Base-by-base conservation (phyloP, 345 rosid species). In the Hypericum perforatum region DNA sequence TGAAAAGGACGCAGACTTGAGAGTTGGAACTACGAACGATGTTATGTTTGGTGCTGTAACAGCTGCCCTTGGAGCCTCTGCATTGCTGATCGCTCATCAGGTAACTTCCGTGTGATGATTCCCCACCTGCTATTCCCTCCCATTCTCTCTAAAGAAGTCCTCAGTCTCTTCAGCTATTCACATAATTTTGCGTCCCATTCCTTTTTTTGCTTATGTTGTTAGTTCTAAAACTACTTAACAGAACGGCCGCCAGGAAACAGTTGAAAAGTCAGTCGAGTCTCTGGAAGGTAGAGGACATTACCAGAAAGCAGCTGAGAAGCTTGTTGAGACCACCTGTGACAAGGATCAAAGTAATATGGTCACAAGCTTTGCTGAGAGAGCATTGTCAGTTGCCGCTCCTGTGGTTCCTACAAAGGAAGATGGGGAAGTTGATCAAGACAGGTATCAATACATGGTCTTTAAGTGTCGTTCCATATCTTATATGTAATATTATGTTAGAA, bases 21-120 rank as follows among this genome's bases (percentile, higher is more conserved):
- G 70, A 53, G 67, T 42, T 66, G 52, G 60, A 43, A 62, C 57
- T 37, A 82, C 60, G 58, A 80, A 71, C 12, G 54, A 55, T 63
- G 78, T 80, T 50, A 76, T 87, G 94, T 84, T 73, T 61, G 94
- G 96, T 71, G 90, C 91, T 63, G 71, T 85, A 49, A 79, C 88
- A 46, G 95, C 90, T 70, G 98, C 98, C 56, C 61, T 91, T 57
- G 98, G 98, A 62, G 88, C 96, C 57, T 85, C 98, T 58, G 86
- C 96, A 50, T 73, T 85, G 41, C 73, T 91, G 43, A 77, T 72
- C 54, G 77, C 75, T 53, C 66, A 76, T 54, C 71, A 77, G 86
- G 98, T 91, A 79, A 39, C 60, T 52, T 41, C 56, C 61, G 58
- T 38, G 60, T 16, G 58, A 41, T 16, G 51, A 10, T 29, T 40